Evolutionary conservation across 805 yeast species (phyloP).

Genomic region (Metschnikowia baotianmanensis): DNA sequence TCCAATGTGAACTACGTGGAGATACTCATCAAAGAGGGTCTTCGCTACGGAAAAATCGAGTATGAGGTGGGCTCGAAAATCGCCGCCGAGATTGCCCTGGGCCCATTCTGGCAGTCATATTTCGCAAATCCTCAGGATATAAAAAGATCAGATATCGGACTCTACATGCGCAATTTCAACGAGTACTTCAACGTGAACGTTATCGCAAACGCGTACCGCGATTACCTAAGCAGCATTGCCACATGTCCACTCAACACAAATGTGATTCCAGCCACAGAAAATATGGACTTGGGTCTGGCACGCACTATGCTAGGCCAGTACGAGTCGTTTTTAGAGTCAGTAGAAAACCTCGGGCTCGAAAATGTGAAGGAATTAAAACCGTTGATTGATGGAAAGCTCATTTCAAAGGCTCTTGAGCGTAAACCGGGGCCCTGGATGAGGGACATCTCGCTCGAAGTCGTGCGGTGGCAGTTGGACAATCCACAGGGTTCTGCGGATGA

Average conservation of each 20-base stretch:
- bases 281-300: not conserved
- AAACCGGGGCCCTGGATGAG: slow-evolving; percentile 91
- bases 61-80: slow-evolving; percentile 50
- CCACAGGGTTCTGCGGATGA: slow-evolving; percentile 56
- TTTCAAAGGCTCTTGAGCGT: slow-evolving; percentile 47
- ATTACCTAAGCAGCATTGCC: slow-evolving; percentile 13
- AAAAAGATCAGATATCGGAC: slow-evolving; percentile 59
- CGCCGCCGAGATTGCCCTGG: slow-evolving; percentile 22
- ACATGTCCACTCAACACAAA: slow-evolving; percentile 2
- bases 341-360: slow-evolving; percentile 35
- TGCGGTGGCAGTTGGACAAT: slow-evolving; percentile 77
- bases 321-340: slow-evolving; percentile 29
- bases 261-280: not conserved
- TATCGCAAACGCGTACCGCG: slow-evolving; percentile 37
- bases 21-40: slow-evolving; percentile 61
- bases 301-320: slow-evolving; percentile 24
- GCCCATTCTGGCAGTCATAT: slow-evolving; percentile 20
- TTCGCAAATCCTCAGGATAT: slow-evolving; percentile 18
- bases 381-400: slow-evolving; percentile 70
- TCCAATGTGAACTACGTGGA: slow-evolving; percentile 41
- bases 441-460: slow-evolving; percentile 48
- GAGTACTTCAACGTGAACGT: slow-evolving; percentile 47
- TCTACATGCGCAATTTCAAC: slow-evolving; percentile 52
- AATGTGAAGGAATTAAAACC: slow-evolving; percentile 56
- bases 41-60: slow-evolving; percentile 60